Base-by-base conservation (phyloP, 1,284 basidiomycete genomes). In the Cutaneotrichosporon cyanovorans region DNA sequence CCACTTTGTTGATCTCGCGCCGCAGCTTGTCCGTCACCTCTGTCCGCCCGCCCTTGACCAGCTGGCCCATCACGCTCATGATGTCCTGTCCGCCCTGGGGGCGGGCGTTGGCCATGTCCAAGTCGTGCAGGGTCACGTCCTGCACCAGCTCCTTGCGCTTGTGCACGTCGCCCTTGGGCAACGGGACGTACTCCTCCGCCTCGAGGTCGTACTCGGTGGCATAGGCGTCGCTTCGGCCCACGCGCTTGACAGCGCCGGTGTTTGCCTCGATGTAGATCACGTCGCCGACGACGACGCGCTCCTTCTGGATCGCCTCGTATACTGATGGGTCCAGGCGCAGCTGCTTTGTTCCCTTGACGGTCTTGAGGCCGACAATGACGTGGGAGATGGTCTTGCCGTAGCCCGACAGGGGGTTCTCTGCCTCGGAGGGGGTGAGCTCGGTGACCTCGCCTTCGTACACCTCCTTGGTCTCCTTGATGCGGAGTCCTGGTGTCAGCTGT, bases 361-460 rank as follows among this genome's bases (percentile, higher is more conserved):
- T 97, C 75, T 98, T 98, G 59, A 98, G 81, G 6, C 90, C 90
- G 45, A 98, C 85, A 45, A 97, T 79, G 57, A 98, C 93, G 73
- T 96, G 91, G 22, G 89, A 90, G 49, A 98, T 90, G 2, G 93
- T 97, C 76, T 98, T 98, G 59, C 93, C 95, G 71, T 98, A 98
- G 37, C 93, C 93, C 48, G 87, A 88, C 37, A 95, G 76, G 31
- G 91, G 91, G 72, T 95, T 96, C 71, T 95, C 91, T 10, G 89
- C 80, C 73, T 95, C 95, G 25, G 88, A 84, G 1, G 93, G 93
- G 3, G 93, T 96, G 51, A 98, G 74, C 66, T 98, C 93, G 8
- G 92, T 97, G 28, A 98, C 87, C 73, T 98, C 95, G 50, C 93
- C 93, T 71, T 98, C 93, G 72, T 93, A 98, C 9, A 98, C 91